Evolutionary conservation across 1,284 basidiomycete genomes (phyloP).

Genomic region (Porogramme epimiltina): DNA sequence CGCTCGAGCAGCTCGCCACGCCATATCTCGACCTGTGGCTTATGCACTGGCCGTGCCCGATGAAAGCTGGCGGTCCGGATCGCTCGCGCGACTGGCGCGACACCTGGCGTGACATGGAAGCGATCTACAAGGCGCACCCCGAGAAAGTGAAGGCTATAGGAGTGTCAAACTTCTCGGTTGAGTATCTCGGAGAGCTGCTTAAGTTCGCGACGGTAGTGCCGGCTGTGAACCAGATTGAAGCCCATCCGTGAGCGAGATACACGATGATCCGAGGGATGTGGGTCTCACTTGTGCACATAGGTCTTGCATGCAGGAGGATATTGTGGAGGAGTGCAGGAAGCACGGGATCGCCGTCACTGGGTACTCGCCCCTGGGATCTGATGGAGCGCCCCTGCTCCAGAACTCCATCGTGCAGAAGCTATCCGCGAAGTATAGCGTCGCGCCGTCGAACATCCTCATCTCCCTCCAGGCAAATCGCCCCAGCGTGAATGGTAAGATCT

Average conservation of each 20-base stretch:
- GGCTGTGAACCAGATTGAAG: conserved; percentile 83
- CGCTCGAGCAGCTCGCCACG: conserved; percentile 69
- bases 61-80: conserved; percentile 51
- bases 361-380: conserved; percentile 80
- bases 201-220: conserved; percentile 65
- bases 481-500: conserved; percentile 48
- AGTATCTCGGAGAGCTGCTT: conserved; percentile 61
- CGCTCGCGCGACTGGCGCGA: conserved; percentile 65
- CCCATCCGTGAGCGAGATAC: conserved; percentile 61
- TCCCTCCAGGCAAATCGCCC: conserved; percentile 68
- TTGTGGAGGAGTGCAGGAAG: conserved; percentile 59
- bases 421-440: conserved; percentile 53
- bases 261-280: background rate
- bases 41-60: conserved; percentile 79
- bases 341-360: conserved; percentile 72
- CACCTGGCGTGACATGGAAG: conserved; percentile 82
- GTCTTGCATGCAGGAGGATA: conserved; percentile 63
- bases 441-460: conserved; percentile 60
- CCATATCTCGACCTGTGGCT: conserved; percentile 83
- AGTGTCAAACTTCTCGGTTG: conserved; percentile 71
- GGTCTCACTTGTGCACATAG: too few species aligned
- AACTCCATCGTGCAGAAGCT: conserved; percentile 57
- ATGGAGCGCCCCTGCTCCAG: conserved; percentile 69
- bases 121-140: conserved; percentile 60
- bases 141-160: conserved; percentile 78